phyloP scores from a whole-genome alignment of 257 asterid species.

The Solanum medicagineum region DNA sequence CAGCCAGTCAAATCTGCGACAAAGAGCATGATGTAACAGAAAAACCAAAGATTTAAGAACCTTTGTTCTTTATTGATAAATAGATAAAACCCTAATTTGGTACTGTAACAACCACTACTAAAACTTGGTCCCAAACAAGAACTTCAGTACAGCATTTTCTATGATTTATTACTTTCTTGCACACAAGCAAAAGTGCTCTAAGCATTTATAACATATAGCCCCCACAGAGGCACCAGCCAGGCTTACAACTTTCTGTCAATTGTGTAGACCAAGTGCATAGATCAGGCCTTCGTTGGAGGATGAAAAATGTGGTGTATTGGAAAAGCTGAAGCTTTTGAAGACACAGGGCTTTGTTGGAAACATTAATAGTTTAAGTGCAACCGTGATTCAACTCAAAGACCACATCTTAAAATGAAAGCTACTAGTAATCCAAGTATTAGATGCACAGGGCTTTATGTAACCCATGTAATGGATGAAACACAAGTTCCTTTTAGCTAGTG shows the following conservation, averaged over 20 bases:
- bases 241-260: background rate
- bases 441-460: background rate
- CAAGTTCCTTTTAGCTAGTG: background rate
- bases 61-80: background rate
- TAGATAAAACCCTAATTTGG: background rate
- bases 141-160: background rate
- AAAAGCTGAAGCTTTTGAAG: background rate
- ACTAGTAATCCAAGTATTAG: background rate
- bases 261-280: background rate
- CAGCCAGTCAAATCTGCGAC: slow-evolving; percentile 84
- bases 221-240: background rate
- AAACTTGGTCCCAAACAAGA: background rate
- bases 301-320: background rate
- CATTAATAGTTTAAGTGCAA: background rate
- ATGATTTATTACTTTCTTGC: background rate
- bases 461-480: background rate
- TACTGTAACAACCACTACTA: background rate
- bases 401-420: background rate
- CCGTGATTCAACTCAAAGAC: background rate
- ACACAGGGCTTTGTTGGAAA: background rate
- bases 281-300: background rate
- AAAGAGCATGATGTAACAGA: background rate
- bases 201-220: background rate
- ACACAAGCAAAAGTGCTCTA: background rate
- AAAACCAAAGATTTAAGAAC: background rate